Percentiles rank a stretch among this genome's conserved stretches.
These are phyloP conservation scores for Fusarium sp. DNA, from an alignment of 2,329 filamentous ascomycete species.

Conservation along the genomic window DNA sequence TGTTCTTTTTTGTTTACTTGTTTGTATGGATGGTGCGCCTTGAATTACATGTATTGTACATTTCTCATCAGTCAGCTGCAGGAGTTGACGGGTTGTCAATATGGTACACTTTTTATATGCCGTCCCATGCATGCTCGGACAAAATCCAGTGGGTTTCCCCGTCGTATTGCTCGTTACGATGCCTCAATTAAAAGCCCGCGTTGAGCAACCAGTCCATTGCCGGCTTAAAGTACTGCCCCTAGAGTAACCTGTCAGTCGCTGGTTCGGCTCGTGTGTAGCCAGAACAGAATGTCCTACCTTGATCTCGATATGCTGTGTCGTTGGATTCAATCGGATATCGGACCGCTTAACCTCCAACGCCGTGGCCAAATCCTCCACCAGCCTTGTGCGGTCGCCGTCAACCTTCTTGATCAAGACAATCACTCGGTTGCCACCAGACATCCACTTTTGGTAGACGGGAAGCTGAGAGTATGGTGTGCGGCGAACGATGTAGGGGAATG, in stretches of 20 bases:
- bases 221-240: slow-evolving; percentile 51
- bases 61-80: slow-evolving; percentile 33
- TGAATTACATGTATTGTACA: slow-evolving; percentile 48
- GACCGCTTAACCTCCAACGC: slow-evolving; percentile 68
- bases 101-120: slow-evolving; percentile 44
- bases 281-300: slow-evolving; percentile 63
- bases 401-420: slow-evolving; percentile 83
- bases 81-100: slow-evolving; percentile 36
- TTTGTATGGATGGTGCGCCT: slow-evolving; percentile 28
- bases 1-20: slow-evolving; percentile 24
- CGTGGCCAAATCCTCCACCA: slow-evolving; percentile 73
- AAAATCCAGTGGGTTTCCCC: not conserved
- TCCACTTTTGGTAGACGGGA: slow-evolving; percentile 80
- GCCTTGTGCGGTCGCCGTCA: slow-evolving; percentile 74
- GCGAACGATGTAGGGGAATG: slow-evolving; percentile 73
- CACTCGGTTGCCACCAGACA: slow-evolving; percentile 80
- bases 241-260: slow-evolving; percentile 9
- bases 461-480: slow-evolving; percentile 78
- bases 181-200: slow-evolving; percentile 49
- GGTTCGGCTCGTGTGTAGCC: not conserved
- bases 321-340: slow-evolving; percentile 65
- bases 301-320: slow-evolving; percentile 80
- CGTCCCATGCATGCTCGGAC: not conserved
- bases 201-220: slow-evolving; percentile 49
- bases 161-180: not conserved